phyloP scores from a whole-genome alignment of 352 stramenopile genomes.

The Phytophthora ramorum region DNA sequence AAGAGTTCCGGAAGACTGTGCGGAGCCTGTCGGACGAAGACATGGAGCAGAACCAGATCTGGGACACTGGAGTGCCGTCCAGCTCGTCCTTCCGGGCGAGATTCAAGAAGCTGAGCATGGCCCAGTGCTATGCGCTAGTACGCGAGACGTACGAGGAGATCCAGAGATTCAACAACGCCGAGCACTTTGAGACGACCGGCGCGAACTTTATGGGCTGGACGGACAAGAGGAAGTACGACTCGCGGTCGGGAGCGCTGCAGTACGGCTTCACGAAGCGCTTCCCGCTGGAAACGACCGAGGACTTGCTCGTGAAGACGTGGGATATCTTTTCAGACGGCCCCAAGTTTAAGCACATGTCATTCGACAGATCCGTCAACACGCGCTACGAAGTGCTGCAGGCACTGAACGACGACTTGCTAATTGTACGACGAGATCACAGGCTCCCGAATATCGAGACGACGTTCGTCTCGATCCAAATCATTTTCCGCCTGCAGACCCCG shows the following conservation, averaged over 20 bases:
- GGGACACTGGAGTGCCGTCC: slow-evolving; percentile 38
- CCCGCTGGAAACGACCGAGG: slow-evolving; percentile 35
- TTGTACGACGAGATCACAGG: slow-evolving; percentile 64
- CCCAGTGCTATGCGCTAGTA: slow-evolving; percentile 54
- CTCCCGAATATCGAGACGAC: slow-evolving; percentile 55
- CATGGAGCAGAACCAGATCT: slow-evolving; percentile 20
- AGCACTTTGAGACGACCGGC: slow-evolving; percentile 45
- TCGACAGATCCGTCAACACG: slow-evolving; percentile 56
- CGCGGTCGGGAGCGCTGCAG: slow-evolving; percentile 40
- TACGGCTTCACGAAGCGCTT: slow-evolving; percentile 73
- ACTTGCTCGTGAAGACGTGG: slow-evolving; percentile 52
- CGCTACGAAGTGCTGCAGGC: slow-evolving; percentile 61
- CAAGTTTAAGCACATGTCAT: slow-evolving; percentile 56
- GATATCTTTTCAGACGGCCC: slow-evolving; percentile 48
- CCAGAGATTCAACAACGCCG: slow-evolving; percentile 39
- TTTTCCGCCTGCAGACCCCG: slow-evolving; percentile 72
- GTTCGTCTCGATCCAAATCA: slow-evolving; percentile 61
- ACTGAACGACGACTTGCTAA: slow-evolving; percentile 66
- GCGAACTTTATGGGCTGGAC: slow-evolving; percentile 66
- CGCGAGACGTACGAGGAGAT: slow-evolving; percentile 66
- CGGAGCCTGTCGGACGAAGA: slow-evolving; percentile 23
- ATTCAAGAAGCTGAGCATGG: slow-evolving; percentile 34
- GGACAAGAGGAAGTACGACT: slow-evolving; percentile 45
- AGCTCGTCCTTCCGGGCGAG: slow-evolving; percentile 51
- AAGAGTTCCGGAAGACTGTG: slow-evolving; percentile 41